Evolutionary conservation across 2,329 filamentous ascomycete genomes (phyloP).

Genomic region (Aureobasidium namibiae): DNA sequence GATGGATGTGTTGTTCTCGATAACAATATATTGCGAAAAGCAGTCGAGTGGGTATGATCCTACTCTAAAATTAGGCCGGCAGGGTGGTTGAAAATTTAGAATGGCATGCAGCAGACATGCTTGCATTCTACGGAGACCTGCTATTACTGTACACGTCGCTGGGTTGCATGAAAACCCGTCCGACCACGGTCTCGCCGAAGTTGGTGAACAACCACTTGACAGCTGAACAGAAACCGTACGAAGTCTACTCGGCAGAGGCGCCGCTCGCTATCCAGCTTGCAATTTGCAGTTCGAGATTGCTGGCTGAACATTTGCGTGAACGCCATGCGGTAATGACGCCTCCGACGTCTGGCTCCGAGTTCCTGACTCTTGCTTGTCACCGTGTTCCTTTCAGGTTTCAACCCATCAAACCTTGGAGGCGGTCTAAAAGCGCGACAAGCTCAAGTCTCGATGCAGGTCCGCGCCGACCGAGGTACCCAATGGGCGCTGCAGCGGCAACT

Average conservation of each 20-base stretch:
- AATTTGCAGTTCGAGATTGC: constrained; percentile 4
- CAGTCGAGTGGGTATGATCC: background rate
- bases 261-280: background rate
- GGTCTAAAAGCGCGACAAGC: background rate
- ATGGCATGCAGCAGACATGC: background rate
- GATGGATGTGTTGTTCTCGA: background rate
- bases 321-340: constrained; percentile 8
- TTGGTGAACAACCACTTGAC: background rate
- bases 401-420: background rate
- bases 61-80: background rate
- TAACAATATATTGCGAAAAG: constrained; percentile 6
- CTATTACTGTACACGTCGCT: no score
- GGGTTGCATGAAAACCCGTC: no score
- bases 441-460: constrained; percentile 11
- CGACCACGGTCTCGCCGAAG: constrained; percentile 1
- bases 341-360: background rate
- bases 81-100: background rate
- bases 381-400: background rate
- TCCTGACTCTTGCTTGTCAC: background rate
- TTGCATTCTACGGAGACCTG: background rate
- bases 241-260: background rate
- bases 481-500: background rate
- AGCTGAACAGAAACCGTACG: constrained; percentile 9
- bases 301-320: background rate
- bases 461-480: constrained; percentile 1